Evolutionary conservation across 73 alveolate species (phyloP).

Genomic region (Tetrahymena elliotti): DNA sequence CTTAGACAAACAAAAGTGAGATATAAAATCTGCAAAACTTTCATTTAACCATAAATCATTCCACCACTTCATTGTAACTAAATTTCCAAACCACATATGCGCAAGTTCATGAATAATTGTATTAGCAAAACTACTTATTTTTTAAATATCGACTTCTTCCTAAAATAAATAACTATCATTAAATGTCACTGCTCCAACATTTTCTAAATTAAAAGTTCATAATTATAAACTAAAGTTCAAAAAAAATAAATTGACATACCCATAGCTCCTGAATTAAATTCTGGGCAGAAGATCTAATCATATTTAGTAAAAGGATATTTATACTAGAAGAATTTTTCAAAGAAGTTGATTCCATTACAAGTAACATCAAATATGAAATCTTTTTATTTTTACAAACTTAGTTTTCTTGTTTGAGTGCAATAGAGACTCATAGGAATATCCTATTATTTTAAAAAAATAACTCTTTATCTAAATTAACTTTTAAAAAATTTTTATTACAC

Average conservation of each 20-base stretch:
- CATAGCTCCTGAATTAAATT: slow-evolving; percentile 32
- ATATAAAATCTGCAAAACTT: slow-evolving; percentile 90
- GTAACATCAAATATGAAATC: slow-evolving; percentile 54
- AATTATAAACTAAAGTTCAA: slow-evolving; percentile 2
- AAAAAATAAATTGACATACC: not conserved
- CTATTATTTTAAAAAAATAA: slow-evolving; percentile 26
- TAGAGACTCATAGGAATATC: slow-evolving; percentile 61
- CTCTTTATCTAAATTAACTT: slow-evolving; percentile 34
- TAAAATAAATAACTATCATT: slow-evolving; percentile 64
- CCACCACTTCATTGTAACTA: slow-evolving; percentile 99
- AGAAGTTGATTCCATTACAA: slow-evolving; percentile 55
- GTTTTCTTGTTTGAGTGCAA: slow-evolving; percentile 54
- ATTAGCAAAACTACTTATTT: slow-evolving; percentile 30
- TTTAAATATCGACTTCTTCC: slow-evolving; percentile 40
- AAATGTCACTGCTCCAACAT: slow-evolving; percentile 62
- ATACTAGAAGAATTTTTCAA: slow-evolving; percentile 40
- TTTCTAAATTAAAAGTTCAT: slow-evolving; percentile 34
- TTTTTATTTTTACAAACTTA: slow-evolving; percentile 49
- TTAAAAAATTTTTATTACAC: not conserved
- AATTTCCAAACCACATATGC: slow-evolving; percentile 89
- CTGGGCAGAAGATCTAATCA: slow-evolving; percentile 48
- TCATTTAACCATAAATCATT: slow-evolving; percentile 97
- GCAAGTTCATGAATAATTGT: slow-evolving; percentile 73
- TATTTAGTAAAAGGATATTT: slow-evolving; percentile 40
- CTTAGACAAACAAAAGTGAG: slow-evolving; percentile 65